Evolutionary conservation across 768 basidiomycete species (phyloP), one percentile per base, ranked within the genome.

Genomic region (Tylopilus intermedius): DNA sequence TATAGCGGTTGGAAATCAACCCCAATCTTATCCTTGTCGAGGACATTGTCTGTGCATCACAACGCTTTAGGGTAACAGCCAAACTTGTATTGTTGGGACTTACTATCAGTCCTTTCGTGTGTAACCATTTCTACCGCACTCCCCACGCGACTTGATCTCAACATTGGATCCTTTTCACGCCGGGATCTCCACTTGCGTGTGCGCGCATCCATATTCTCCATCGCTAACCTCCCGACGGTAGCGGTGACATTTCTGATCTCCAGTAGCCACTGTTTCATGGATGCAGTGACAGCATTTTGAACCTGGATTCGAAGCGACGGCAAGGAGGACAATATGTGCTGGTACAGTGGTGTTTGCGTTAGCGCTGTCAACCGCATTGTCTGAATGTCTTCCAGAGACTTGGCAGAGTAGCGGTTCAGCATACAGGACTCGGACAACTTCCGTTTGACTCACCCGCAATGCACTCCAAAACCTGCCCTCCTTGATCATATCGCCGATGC

Each of bases 391-490:
- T 97, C 95, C 44, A 98, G 79, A 44, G 94, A 94, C 92, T 97
- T 68, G 55, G 62, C 63, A 66, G 30, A 57, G 57, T 44, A 54
- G 63, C 52, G 58, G 58, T 62, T 62, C 51, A 62, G 65, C 70
- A 60, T 50, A 69, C 70, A 65, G 61, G 51, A 39, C n/a, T 46
- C n/a, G 11, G 15, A 58, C 0, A 52, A 47, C 8, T 32, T 40
- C 21, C 26, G 6, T 30, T 45, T 10, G 37, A 77, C 92, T 69
- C 68, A 96, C 93, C 75, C 95, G 78, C 67, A 98, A 69, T 42
- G 96, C 96, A 66, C 93, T 94, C 90, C 93, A 98, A 71, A 93
- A 97, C 74, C 88, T 94, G 49, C 90, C 89, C 62, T 94, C 86
- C 62, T 82, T 80, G 62, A 99, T 88, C 86, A 98, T 93, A 67